Percentiles rank a stretch among this genome's conserved stretches.
These are phyloP conservation scores for Musa balbisiana DNA, from an alignment of 202 grass and related monocot genomes.

Conservation along the genomic window DNA sequence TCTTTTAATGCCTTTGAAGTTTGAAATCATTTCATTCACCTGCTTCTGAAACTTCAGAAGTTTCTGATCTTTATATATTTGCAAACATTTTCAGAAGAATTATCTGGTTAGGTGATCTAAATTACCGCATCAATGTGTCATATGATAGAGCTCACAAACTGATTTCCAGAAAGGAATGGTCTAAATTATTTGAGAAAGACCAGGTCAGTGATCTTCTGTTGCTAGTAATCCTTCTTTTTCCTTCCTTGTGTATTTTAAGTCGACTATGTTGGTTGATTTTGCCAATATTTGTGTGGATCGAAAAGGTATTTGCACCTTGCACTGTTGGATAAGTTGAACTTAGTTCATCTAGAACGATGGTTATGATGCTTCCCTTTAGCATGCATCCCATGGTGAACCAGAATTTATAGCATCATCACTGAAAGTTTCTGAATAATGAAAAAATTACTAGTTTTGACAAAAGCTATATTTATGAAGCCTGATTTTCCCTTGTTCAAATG, in stretches of 20 bases:
- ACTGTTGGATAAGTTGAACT: no score
- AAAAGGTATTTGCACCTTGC: no score
- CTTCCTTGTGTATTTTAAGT: constrained; percentile 5
- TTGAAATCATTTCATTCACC: not conserved
- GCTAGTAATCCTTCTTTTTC: not conserved
- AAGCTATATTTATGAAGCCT: no score
- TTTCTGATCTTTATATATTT: constrained; percentile 22
- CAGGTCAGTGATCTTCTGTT: constrained; percentile 41
- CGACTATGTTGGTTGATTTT: not conserved
- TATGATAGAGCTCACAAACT: constrained; percentile 72
- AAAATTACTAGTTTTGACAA: no score
- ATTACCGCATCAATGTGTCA: constrained; percentile 83
- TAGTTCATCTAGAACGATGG: no score
- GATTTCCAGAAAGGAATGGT: constrained; percentile 61
- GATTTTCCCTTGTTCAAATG: no score
- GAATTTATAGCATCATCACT: no score
- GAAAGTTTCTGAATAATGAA: no score
- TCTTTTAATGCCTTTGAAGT: not conserved
- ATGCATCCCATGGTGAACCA: no score
- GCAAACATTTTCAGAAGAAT: constrained; percentile 67
- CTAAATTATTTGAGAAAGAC: constrained; percentile 58
- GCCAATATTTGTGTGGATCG: no score
- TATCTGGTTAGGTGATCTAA: constrained; percentile 92
- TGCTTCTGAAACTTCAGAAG: not conserved
- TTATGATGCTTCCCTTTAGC: no score